A percentile compares a stretch with the other conserved stretches of the same genome.
phyloP scores from a whole-genome alignment of 331 rosid species.

The Prunus yedoensis region DNA sequence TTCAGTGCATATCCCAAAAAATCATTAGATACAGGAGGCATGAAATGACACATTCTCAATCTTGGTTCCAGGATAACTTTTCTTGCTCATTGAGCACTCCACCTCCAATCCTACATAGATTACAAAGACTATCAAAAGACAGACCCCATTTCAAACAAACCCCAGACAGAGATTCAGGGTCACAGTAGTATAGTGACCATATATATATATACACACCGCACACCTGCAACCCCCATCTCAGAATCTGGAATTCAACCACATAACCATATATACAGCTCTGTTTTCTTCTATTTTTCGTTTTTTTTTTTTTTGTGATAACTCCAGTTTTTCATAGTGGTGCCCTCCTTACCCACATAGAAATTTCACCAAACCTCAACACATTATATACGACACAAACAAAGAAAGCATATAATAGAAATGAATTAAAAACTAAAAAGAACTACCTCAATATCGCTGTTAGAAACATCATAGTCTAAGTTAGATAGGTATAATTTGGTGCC shows the following conservation, averaged over 20 bases:
- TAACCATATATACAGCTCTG: neutral
- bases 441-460: conserved; percentile 39
- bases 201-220: neutral
- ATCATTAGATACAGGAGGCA: neutral
- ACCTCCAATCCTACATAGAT: neutral
- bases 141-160: neutral
- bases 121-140: neutral
- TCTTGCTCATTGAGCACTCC: neutral
- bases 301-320: neutral
- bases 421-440: neutral
- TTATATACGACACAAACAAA: neutral
- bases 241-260: neutral
- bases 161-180: neutral
- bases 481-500: conserved; percentile 41
- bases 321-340: neutral
- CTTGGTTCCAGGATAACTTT: neutral
- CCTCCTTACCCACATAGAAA: neutral
- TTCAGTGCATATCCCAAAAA: neutral
- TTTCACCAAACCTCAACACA: neutral
- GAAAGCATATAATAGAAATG: neutral
- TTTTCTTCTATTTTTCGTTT: neutral
- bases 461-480: conserved; percentile 39
- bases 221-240: neutral
- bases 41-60: neutral
- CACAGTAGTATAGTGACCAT: neutral